These are phyloP conservation scores for Purpureocillium takamizusanense DNA, from an alignment of 2,329 filamentous ascomycete genomes.

Conservation along the genomic window DNA sequence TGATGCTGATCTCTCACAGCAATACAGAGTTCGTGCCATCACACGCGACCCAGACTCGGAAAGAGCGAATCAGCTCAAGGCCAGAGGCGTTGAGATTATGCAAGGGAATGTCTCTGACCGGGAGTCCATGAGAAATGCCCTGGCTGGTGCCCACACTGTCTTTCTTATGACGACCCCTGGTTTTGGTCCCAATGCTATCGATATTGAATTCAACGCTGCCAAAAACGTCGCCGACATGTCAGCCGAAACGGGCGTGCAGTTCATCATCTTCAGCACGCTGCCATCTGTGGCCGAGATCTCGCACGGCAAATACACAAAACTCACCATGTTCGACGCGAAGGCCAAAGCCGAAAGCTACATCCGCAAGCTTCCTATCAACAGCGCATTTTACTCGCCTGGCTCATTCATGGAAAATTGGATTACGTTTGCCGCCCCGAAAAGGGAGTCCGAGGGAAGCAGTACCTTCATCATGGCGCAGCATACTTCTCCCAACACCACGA, in stretches of 20 bases:
- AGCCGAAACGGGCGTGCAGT: conserved; percentile 24
- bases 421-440: conserved; percentile 17
- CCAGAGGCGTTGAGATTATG: conserved; percentile 20
- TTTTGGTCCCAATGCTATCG: conserved; percentile 21
- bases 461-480: conserved; percentile 15
- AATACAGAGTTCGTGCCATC: conserved; percentile 40
- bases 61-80: conserved; percentile 19
- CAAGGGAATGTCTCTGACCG: conserved; percentile 30
- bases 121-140: conserved; percentile 27
- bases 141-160: conserved; percentile 35
- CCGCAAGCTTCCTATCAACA: conserved; percentile 32
- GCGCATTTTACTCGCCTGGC: conserved; percentile 30
- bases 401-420: conserved; percentile 33
- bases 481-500: conserved; percentile 13
- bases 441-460: conserved; percentile 14
- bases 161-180: conserved; percentile 37
- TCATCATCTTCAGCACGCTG: conserved; percentile 31
- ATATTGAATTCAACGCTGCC: conserved; percentile 26
- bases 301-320: conserved; percentile 20
- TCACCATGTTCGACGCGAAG: conserved; percentile 41
- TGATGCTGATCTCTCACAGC: conserved; percentile 30
- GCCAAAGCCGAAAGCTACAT: conserved; percentile 43
- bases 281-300: conserved; percentile 23
- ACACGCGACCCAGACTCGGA: conserved; percentile 32
- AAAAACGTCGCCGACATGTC: conserved; percentile 30